phyloP scores from a whole-genome alignment of 495 filamentous ascomycete species.

The Choiromyces venosus region DNA sequence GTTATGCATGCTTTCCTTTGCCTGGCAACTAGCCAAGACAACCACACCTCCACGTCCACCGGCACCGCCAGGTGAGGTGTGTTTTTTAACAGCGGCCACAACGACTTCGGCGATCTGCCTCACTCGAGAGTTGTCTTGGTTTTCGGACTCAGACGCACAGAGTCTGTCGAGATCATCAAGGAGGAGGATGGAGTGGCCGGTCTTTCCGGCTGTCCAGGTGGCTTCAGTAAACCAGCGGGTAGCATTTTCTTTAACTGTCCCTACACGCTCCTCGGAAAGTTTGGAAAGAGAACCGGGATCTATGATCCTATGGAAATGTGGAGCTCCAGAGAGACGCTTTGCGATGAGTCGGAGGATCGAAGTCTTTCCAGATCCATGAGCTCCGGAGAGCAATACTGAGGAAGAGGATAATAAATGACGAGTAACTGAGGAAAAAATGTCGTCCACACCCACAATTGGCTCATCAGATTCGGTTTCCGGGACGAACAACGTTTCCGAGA shows the following conservation, averaged over 20 bases:
- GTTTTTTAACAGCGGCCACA: conserved; percentile 74
- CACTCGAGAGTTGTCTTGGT: conserved; percentile 83
- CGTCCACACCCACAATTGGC: conserved; percentile 73
- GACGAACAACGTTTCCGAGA: conserved; percentile 42
- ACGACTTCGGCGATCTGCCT: conserved; percentile 86
- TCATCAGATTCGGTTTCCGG: conserved; percentile 17
- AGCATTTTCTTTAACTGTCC: conserved; percentile 82
- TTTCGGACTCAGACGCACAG: conserved; percentile 88
- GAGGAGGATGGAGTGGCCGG: conserved; percentile 74
- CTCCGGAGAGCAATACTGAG: conserved; percentile 81
- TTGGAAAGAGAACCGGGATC: conserved; percentile 38
- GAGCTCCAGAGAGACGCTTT: conserved; percentile 35
- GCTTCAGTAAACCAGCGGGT: conserved; percentile 78
- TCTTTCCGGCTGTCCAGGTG: conserved; percentile 79
- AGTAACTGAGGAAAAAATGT: conserved; percentile 61
- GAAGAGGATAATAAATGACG: conserved; percentile 74
- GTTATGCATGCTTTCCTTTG: conserved; percentile 80
- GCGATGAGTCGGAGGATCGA: conserved; percentile 56
- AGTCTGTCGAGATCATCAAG: conserved; percentile 89
- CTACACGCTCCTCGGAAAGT: conserved; percentile 78
- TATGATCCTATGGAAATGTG: conserved; percentile 37
- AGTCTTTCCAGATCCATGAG: conserved; percentile 84
- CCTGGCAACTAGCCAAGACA: conserved; percentile 80
- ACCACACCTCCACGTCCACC: conserved; percentile 65
- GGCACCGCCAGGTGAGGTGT: conserved; percentile 52